Evolutionary conservation across 1,284 basidiomycete genomes (phyloP), one percentile per base, ranked within the genome.

Genomic region (Polyporus tsugae): DNA sequence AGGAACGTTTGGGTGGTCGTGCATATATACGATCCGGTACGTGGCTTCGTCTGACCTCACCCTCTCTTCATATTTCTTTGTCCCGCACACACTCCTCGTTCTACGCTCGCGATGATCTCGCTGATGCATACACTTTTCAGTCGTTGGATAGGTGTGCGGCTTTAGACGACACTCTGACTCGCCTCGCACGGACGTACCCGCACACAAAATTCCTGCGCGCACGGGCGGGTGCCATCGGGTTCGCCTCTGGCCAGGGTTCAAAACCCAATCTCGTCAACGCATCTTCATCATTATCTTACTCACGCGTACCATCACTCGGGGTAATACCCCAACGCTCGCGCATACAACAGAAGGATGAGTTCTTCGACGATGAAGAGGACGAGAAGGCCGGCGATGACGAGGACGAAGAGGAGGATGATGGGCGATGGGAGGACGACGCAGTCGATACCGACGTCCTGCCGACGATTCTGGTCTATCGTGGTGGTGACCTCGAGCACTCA

Each of bases 401-500:
- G 6, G 81, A 83, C 3, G 76, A 70, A 19, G 77, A 75, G 38
- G 78, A 79, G 1, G 79, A 80, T 2, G 81, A 78, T 4, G 81
- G 76, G 22, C 77, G 79, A 19, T 81, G 82, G 65, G 83, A 84
- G 9, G 87, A 88, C 57, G 86, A 87, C 59, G 78, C 85, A 38
- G 90, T 93, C 38, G 93, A 95, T 73, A 85, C 89, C 1, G 94
- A 95, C 74, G 88, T 95, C 82, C 84, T 96, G 9, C 94, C 95
- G 0, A 96, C 94, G 1, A 79, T 96, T 74, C 83, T 96, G 7
- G 91, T 93, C 5, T 96, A 96, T 76, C 90, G 91, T 15, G 89
- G 86, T 65, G 94, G 94, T n/a, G 89, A 95, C 67, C 86, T 95
- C 17, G 88, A 92, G 29, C 87, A 93, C 73, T 94, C 91, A 62